Conservation (phyloP, 345 rosid species). For the Citrus sinensis region DVS_A1.0 CM039169.1:32156501-32157000, state of each 20-base stretch:
- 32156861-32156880: not conserved
- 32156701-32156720: not conserved
- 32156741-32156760: not conserved
- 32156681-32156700: not conserved
- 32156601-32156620: not conserved
- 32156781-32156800: not conserved
- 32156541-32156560: not conserved
- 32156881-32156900: not conserved
- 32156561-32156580: not conserved
- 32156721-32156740: not conserved
- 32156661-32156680: not conserved
- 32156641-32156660: not conserved
- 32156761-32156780: not conserved
- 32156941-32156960: too few relatives aligned
- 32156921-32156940: too few relatives aligned
- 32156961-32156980: too few relatives aligned
- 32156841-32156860: not conserved
- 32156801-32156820: not conserved
- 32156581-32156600: not conserved
- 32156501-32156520: conserved; percentile 24
- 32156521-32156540: not conserved
- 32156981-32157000: too few relatives aligned
- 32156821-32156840: not conserved
- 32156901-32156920: not conserved
- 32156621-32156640: not conserved